Conservation (phyloP, 805 yeast genomes). For the Zygotorulaspora florentina region DNA sequence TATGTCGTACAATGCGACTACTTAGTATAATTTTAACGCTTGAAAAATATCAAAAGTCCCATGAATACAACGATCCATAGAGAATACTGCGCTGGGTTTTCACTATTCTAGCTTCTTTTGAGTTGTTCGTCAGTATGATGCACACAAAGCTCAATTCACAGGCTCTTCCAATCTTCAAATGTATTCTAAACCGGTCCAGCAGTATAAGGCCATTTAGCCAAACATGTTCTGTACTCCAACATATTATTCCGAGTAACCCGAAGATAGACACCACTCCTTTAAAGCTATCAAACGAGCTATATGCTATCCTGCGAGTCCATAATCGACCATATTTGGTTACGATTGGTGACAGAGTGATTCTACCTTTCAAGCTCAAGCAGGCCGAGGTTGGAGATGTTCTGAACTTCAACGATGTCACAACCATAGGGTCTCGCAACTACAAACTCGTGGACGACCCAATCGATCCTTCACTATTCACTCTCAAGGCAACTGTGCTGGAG, state of each 20-base stretch:
- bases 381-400: slow-evolving; percentile 83
- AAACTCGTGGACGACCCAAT: slow-evolving; percentile 57
- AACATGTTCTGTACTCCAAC: slow-evolving; percentile 1
- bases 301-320: slow-evolving; percentile 79
- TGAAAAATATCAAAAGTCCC: too few species aligned
- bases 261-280: slow-evolving; percentile 52
- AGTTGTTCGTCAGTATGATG: too few species aligned
- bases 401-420: slow-evolving; percentile 65
- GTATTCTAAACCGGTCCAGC: background rate
- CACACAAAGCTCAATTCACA: too few species aligned
- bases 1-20: too few species aligned
- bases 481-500: slow-evolving; percentile 80
- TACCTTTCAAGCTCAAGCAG: slow-evolving; percentile 74
- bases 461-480: slow-evolving; percentile 48
- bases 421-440: slow-evolving; percentile 81
- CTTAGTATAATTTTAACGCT: too few species aligned
- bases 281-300: slow-evolving; percentile 63
- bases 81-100: too few species aligned
- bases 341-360: slow-evolving; percentile 75
- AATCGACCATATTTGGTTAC: slow-evolving; percentile 85
- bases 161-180: too few species aligned
- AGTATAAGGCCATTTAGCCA: slow-evolving; percentile 1
- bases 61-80: too few species aligned
- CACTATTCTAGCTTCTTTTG: too few species aligned
- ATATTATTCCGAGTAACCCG: background rate